Evolutionary conservation across 352 stramenopile species (phyloP).

Genomic region (Poterioochromonas sp.): DNA sequence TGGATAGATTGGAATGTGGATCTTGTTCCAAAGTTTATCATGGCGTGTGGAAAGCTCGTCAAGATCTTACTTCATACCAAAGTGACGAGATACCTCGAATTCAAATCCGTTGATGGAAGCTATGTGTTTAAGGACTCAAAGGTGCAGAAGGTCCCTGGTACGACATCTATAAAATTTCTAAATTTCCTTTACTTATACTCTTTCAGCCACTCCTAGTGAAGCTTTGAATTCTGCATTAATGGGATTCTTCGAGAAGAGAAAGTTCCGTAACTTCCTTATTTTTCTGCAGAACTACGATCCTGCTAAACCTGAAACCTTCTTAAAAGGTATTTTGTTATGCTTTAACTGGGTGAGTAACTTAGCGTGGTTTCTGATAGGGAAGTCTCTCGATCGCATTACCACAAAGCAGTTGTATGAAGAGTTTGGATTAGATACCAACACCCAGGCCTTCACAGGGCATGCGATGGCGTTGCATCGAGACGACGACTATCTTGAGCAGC

Average conservation of each 20-base stretch:
- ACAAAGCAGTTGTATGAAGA: constrained; percentile 96
- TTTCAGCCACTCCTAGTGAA: constrained; percentile 85
- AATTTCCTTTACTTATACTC: constrained; percentile 29
- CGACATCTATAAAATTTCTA: not conserved
- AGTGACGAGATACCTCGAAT: constrained; percentile 96
- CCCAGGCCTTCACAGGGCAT: constrained; percentile 97
- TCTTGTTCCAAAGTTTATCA: constrained; percentile 99
- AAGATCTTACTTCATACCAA: constrained; percentile 85
- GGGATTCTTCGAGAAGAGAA: constrained; percentile 98
- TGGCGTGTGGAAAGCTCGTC: constrained; percentile 97
- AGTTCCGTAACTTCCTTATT: constrained; percentile 95
- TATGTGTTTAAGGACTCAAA: constrained; percentile 96
- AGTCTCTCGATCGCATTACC: constrained; percentile 87
- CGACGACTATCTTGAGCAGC: constrained; percentile 65
- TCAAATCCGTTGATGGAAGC: constrained; percentile 95
- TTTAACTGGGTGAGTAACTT: too few relatives aligned
- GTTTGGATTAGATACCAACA: constrained; percentile 93
- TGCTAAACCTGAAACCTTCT: constrained; percentile 63
- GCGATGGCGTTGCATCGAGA: constrained; percentile 90
- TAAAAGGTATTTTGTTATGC: constrained; percentile 41
- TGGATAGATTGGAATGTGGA: constrained; percentile 95
- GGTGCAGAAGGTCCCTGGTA: constrained; percentile 55
- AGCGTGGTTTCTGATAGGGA: constrained; percentile 49
- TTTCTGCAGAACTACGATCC: constrained; percentile 92
- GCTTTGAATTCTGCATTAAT: constrained; percentile 90